Evolutionary conservation across 2,329 filamentous ascomycete genomes (phyloP).

Genomic region (Colletotrichum sp.): DNA sequence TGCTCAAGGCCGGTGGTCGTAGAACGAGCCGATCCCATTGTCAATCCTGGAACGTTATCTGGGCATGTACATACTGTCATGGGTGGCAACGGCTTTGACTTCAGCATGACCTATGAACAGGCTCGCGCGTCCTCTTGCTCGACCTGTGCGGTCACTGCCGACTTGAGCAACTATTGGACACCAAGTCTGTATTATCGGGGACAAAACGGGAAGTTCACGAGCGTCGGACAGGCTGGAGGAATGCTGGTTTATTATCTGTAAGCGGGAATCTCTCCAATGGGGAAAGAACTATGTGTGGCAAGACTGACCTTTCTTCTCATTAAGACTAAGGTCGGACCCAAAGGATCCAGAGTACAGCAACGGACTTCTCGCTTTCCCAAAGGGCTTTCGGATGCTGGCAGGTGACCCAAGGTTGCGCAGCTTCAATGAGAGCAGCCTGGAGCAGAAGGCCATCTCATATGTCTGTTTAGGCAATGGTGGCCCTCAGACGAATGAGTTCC

Average conservation of each 20-base stretch:
- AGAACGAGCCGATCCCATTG: constrained; percentile 64
- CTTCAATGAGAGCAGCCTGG: constrained; percentile 46
- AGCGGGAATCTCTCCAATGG: constrained; percentile 15
- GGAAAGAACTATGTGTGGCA: not conserved
- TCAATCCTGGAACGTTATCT: constrained; percentile 57
- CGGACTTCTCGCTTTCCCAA: constrained; percentile 63
- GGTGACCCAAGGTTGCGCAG: constrained; percentile 55
- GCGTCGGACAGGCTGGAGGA: constrained; percentile 48
- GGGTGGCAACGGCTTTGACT: constrained; percentile 66
- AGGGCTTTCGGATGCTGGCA: constrained; percentile 69
- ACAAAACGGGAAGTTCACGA: constrained; percentile 59
- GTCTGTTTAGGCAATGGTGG: constrained; percentile 55
- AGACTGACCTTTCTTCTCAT: not conserved
- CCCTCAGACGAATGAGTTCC: constrained; percentile 56
- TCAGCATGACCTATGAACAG: constrained; percentile 56
- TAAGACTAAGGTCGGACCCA: constrained; percentile 43
- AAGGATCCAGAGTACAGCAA: constrained; percentile 43
- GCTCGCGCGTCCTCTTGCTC: constrained; percentile 64
- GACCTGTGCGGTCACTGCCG: constrained; percentile 66
- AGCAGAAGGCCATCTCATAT: constrained; percentile 58
- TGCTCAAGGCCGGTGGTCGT: constrained; percentile 21
- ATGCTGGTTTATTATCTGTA: constrained; percentile 55
- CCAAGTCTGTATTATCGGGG: constrained; percentile 59
- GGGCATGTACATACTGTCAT: constrained; percentile 66
- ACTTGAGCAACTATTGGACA: constrained; percentile 73